phyloP scores from a whole-genome alignment of 352 stramenopile species.

The Thalassiosira hispida region DNA sequence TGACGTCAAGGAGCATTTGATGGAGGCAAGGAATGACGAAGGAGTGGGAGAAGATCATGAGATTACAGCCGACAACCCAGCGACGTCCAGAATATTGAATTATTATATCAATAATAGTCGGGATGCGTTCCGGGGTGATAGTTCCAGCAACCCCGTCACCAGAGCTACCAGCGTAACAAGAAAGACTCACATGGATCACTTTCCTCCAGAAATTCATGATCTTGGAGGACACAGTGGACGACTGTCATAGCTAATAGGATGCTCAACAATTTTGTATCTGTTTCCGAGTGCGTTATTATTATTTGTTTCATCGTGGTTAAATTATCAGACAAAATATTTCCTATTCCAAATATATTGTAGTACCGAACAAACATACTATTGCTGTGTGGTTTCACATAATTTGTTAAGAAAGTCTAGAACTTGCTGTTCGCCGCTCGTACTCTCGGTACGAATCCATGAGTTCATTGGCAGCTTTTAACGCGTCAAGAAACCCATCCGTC shows the following conservation, averaged over 20 bases:
- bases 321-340: no score
- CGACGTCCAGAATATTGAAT: constrained; percentile 81
- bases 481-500: no score
- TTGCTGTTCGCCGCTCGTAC: no score
- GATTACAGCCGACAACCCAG: constrained; percentile 72
- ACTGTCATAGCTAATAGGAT: constrained; percentile 55
- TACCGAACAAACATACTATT: no score
- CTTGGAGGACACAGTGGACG: constrained; percentile 65
- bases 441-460: no score
- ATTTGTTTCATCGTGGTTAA: no score
- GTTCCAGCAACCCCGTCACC: constrained; percentile 53
- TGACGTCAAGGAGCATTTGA: constrained; percentile 91
- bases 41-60: constrained; percentile 27
- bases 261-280: no score
- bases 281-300: no score
- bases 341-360: no score
- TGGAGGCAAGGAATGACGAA: constrained; percentile 62
- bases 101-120: constrained; percentile 81
- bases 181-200: constrained; percentile 70
- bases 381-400: no score
- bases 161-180: constrained; percentile 66
- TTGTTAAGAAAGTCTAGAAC: no score
- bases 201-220: constrained; percentile 57
- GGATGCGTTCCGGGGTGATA: constrained; percentile 28
- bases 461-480: no score